Percentiles rank a stretch among this genome's conserved stretches.
Evolutionary conservation across 768 basidiomycete species (phyloP).

Genomic region (Myochromella boudieri): DNA sequence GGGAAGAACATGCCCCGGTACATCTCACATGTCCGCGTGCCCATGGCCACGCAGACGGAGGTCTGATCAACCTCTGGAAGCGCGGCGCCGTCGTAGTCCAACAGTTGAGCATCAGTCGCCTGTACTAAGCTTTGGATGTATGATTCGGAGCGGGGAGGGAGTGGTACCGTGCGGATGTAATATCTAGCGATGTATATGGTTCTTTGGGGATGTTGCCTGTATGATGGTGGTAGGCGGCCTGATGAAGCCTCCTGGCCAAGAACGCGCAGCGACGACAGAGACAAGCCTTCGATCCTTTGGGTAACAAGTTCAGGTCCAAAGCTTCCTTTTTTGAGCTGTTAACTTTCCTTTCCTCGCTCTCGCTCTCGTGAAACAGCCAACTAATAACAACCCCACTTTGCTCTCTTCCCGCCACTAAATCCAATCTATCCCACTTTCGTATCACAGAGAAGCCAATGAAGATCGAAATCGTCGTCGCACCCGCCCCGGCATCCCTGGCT

Average conservation of each 20-base stretch:
- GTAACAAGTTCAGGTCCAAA: slow-evolving; percentile 34
- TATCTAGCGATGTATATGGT: neutral
- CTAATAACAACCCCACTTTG: slow-evolving; percentile 48
- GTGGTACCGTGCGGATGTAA: slow-evolving; percentile 7
- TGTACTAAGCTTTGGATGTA: neutral
- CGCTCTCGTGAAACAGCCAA: slow-evolving; percentile 41
- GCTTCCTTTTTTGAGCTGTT: slow-evolving; percentile 33
- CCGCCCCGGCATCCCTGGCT: slow-evolving; percentile 67
- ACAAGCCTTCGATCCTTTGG: slow-evolving; percentile 38
- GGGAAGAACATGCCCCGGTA: slow-evolving; percentile 1
- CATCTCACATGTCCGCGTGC: slow-evolving; percentile 1
- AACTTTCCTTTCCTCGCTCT: slow-evolving; percentile 38
- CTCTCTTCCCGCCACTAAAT: slow-evolving; percentile 33
- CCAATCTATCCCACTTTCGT: slow-evolving; percentile 32
- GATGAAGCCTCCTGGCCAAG: slow-evolving; percentile 15
- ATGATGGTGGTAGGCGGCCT: slow-evolving; percentile 2
- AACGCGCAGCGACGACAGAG: slow-evolving; percentile 30
- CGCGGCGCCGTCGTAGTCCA: slow-evolving; percentile 7
- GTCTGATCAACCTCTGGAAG: slow-evolving; percentile 14
- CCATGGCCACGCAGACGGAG: slow-evolving; percentile 1
- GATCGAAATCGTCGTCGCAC: slow-evolving; percentile 96
- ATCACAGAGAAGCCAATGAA: slow-evolving; percentile 93
- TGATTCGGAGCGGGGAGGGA: slow-evolving; percentile 7
- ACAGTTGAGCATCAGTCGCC: neutral
- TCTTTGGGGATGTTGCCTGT: neutral